Base-by-base conservation (phyloP, 768 basidiomycete genomes). In the Tulasnella sp. region DNA sequence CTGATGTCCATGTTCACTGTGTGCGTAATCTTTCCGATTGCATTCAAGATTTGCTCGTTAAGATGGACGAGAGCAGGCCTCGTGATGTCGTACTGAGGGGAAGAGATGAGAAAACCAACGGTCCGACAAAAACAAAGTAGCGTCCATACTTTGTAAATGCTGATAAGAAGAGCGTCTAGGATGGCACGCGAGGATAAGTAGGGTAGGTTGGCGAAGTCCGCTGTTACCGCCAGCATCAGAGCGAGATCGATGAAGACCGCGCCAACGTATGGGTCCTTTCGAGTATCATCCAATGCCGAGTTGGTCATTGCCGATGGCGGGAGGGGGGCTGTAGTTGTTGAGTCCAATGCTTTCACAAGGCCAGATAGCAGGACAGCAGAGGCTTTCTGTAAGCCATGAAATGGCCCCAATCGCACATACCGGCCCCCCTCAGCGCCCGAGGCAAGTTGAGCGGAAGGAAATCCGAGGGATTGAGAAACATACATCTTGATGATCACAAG, bases 211-310 rank as follows among this genome's bases (percentile, higher is more conserved):
- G 85, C 81, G 10, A 92, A 82, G 72, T 89, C 86, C 39, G 86
- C 84, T 31, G 88, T 82, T 16, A 86, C 87, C 80, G 92, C 86
- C 36, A 91, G 84, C 40, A 86, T 86, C 46, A 94, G 85, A 39
- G 88, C 84, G 44, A 91, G 85, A 82, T 94, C 93, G 34, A 91
- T 88, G 80, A 92, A 91, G 12, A 88, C 83, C 1, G 90, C 88
- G 19, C 93, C 93, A 42, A 93, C 86, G 27, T 92, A 88, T 27
- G 74, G 74, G 88, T 85, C 4, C 86, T 83, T 0, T 85, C 85
- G 0, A 85, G 85, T 46, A 83, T 86, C 77, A 89, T 74, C 88
- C 36, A 90, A 89, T 10, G 86, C 84, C 14, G 84, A 81, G 21
- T 85, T 85, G 7, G 85, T 85, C 86, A 87, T 88, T 79, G 88